Evolutionary conservation across 345 rosid species (phyloP), one percentile per base, ranked within the genome.

Genomic region (Streptanthus diversifolius): DNA sequence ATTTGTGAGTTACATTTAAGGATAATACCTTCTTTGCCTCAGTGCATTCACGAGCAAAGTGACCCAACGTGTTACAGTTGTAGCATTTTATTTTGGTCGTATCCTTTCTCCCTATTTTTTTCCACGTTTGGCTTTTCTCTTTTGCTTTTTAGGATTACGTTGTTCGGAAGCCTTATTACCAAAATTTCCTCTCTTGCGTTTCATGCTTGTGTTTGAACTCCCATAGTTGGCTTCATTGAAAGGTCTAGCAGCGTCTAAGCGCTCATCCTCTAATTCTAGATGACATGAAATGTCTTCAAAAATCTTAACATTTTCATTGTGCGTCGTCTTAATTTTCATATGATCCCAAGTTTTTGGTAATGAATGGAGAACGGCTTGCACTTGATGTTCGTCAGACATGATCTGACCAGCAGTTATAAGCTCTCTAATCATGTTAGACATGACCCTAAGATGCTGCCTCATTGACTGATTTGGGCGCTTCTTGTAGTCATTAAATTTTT

Each of bases 191-290:
- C 7, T 67, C 49, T 67, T 37, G 24, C 8, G 18, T 24, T 67
- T 67, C 27, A 40, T n/a, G 1, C 22, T 27, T 0, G 4, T 3
- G 5, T 10, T 67, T 11, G 39, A 25, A n/a, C 3, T 39, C 5
- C 8, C 39, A 67, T 3, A 9, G 49, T 36, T 66, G 15, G 49
- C 24, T 3, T 66, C 27, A 2, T 51, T 66, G n/a, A 66, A 52
- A 4, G 61, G 60, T 12, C 0, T 54, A 8, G n/a, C n/a, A n/a
- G 73, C 54, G 0, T 19, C 45, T 40, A 69, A 7, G 44, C 55
- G 10, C 30, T 69, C 44, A 69, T 69, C 73, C 41, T 56, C 55
- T 69, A 69, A 69, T 9, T 69, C 45, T 19, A 65, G 32, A 65
- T 65, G 70, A 66, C 35, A 33, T 65, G 70, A 33, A 1, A 33